phyloP scores from a whole-genome alignment of 2,329 filamentous ascomycete genomes.

The Cordyceps fumosorosea region DNA sequence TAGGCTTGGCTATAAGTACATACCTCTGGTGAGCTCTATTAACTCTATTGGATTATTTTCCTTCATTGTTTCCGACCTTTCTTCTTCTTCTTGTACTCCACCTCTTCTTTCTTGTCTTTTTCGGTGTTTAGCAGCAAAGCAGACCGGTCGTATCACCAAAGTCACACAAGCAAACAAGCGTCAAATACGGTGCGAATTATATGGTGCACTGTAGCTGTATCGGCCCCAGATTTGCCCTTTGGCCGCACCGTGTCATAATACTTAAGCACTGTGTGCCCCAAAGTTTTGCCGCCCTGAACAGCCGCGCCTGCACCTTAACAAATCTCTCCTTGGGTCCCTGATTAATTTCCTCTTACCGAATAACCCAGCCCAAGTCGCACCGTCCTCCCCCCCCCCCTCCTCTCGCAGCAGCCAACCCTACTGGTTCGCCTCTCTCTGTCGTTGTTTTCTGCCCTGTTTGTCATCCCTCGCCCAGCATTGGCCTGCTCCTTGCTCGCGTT shows the following conservation, averaged over 20 bases:
- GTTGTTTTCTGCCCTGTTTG: neutral
- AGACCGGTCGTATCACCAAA: neutral
- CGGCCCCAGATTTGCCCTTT: neutral
- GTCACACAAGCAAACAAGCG: neutral
- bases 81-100: too few relatives aligned
- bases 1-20: too few relatives aligned
- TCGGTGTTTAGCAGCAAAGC: too few relatives aligned
- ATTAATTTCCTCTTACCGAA: neutral
- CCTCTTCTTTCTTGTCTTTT: too few relatives aligned
- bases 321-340: neutral
- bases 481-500: neutral
- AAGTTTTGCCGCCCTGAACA: neutral
- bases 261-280: neutral
- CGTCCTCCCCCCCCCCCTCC: neutral
- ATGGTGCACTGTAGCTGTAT: neutral
- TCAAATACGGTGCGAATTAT: neutral
- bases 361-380: neutral
- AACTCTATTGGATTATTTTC: too few relatives aligned
- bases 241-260: neutral
- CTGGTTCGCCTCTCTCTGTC: neutral
- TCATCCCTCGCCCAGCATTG: neutral
- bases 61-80: too few relatives aligned
- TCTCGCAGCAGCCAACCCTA: neutral
- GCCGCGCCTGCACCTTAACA: neutral
- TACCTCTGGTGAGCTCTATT: too few relatives aligned